phyloP scores from a whole-genome alignment of 345 rosid species.

The Rhodomyrtus tomentosa region DNA sequence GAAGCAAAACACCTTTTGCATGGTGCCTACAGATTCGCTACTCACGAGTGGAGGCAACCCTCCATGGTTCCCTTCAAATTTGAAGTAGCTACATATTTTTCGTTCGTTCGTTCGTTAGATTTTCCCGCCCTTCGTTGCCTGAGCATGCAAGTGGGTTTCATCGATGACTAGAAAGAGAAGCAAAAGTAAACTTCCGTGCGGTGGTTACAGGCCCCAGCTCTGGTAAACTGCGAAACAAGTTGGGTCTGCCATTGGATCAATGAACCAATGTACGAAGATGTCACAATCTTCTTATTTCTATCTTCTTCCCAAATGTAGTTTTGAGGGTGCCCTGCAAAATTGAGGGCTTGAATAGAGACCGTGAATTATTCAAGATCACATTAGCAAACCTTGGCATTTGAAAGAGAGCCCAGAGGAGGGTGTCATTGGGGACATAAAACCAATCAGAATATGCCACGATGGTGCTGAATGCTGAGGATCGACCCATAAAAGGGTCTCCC shows the following conservation, averaged over 20 bases:
- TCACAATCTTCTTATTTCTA: too few relatives aligned
- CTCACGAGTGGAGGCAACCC: slow-evolving; percentile 10
- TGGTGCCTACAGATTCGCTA: neutral
- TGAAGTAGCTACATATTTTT: neutral
- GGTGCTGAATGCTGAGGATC: neutral
- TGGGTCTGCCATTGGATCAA: too few relatives aligned
- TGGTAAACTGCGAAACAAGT: too few relatives aligned
- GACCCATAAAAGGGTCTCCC: neutral
- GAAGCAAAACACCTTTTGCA: neutral
- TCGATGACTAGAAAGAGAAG: neutral
- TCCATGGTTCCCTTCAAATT: slow-evolving; percentile 4
- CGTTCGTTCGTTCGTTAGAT: neutral
- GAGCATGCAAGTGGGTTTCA: neutral
- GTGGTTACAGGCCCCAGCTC: too few relatives aligned
- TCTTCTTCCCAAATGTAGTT: too few relatives aligned
- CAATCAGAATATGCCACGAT: neutral
- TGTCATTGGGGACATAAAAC: too few relatives aligned
- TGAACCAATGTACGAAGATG: too few relatives aligned
- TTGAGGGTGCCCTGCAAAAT: too few relatives aligned
- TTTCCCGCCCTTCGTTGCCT: neutral
- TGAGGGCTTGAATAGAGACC: neutral
- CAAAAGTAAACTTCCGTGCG: too few relatives aligned
- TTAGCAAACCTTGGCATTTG: neutral
- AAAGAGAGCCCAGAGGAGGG: too few relatives aligned
- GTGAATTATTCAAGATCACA: neutral